Evolutionary conservation across 495 filamentous ascomycete species (phyloP), one percentile per base, ranked within the genome.

Genomic region (Rhypophila decipiens): DNA sequence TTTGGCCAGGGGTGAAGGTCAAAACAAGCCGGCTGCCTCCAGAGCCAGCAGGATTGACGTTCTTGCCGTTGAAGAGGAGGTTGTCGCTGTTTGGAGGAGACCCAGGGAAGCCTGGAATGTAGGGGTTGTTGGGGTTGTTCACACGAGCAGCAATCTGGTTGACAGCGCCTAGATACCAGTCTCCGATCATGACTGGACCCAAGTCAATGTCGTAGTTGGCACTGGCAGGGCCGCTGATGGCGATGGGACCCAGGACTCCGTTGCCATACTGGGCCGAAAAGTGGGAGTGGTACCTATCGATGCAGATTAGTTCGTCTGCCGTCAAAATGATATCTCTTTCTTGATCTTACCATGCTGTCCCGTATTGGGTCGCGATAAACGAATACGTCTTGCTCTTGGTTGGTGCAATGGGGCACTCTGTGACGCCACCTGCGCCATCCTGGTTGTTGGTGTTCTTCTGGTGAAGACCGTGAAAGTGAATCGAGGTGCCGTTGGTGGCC

Each of bases 401-500:
- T 0, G 76, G 76, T 5, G 69, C 53, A 22, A 76, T 68, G 0
- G 74, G 76, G 50, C 75, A 78, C 49, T 79, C 73, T 5, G 67
- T 64, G 18, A 78, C 59, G 3, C 70, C 69, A 10, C 70, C 67
- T 18, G 72, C 67, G 19, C 77, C 77, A 45, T 68, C 65, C 20
- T 56, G 42, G 29, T 46, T 56, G 50, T 68, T 68, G 31, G 41
- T 61, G 49, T 65, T 58, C 22, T 66, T 44, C 56, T 70, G 66
- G 1, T 61, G 56, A 1, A 81, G 51, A 33, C 78, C 79, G 53
- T 83, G 79, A 60, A 72, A 80, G 56, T 83, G 79, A 22, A 82
- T 60, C 2, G 76, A 65, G 2, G 68, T 57, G 5, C 64, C 67
- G 34, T 78, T 71, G 17, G 63, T 54, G 0, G 49, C 37, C 15